Conservation (phyloP, 345 rosid genomes). For the Cardiospermum halicacabum region DNA sequence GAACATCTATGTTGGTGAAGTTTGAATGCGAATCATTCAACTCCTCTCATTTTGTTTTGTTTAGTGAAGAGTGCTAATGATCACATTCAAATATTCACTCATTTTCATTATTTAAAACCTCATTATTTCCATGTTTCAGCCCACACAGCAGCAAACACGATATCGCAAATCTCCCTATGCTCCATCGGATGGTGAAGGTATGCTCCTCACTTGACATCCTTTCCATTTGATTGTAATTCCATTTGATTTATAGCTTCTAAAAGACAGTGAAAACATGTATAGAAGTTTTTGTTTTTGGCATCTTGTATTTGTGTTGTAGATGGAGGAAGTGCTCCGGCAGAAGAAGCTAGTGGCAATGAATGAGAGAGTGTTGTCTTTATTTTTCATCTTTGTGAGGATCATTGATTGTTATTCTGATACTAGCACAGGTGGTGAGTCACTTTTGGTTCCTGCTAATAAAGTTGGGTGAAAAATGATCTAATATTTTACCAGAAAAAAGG, state of each 20-base stretch:
- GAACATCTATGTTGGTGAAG: neutral
- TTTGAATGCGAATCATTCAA: neutral
- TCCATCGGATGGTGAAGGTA: slow-evolving; percentile 85
- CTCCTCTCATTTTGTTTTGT: neutral
- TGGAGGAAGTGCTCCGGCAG: slow-evolving; percentile 57
- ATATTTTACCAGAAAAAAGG: slow-evolving; percentile 15
- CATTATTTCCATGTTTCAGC: slow-evolving; percentile 35
- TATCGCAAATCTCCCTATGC: slow-evolving; percentile 92
- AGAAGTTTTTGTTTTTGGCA: neutral
- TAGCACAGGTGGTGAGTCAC: slow-evolving; percentile 26
- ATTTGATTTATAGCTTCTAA: neutral
- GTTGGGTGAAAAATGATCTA: slow-evolving; percentile 18
- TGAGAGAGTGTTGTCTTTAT: slow-evolving; percentile 20
- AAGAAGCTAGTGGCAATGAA: slow-evolving; percentile 41
- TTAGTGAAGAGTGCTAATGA: neutral
- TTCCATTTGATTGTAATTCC: neutral
- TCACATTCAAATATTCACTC: neutral
- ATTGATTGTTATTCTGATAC: slow-evolving; percentile 29
- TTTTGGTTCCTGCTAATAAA: slow-evolving; percentile 31
- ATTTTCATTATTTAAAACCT: neutral
- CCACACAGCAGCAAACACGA: slow-evolving; percentile 96
- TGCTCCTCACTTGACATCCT: neutral
- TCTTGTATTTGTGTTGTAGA: slow-evolving; percentile 30
- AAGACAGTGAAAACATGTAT: neutral
- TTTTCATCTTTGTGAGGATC: slow-evolving; percentile 17